Percentiles rank a stretch among this genome's conserved stretches.
phyloP scores from a whole-genome alignment of 164 flowering plant genomes.

The Macadamia integrifolia region DNA sequence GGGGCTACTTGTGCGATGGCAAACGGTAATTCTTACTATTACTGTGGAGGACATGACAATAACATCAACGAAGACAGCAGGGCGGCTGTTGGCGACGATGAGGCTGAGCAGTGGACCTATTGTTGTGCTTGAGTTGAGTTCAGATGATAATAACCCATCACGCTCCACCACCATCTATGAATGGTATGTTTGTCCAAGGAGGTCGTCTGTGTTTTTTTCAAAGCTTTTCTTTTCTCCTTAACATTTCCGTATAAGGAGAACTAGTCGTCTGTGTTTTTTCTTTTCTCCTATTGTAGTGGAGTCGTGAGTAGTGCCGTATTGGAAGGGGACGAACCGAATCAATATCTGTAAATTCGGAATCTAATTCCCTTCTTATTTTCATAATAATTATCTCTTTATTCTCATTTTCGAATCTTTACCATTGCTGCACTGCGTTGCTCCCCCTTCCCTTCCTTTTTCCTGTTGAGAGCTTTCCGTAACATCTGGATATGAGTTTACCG shows the following conservation, averaged over 20 bases:
- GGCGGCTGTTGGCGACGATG: conserved; percentile 48
- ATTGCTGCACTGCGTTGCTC: no score
- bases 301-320: no score
- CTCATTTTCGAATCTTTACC: no score
- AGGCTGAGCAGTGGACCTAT: conserved; percentile 80
- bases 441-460: no score
- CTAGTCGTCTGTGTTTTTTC: not conserved
- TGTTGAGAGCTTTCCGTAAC: no score
- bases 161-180: not conserved
- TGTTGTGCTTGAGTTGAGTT: conserved; percentile 50
- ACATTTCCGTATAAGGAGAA: not conserved
- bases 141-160: not conserved
- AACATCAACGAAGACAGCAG: conserved; percentile 27
- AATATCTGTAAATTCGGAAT: not conserved
- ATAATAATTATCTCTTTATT: no score
- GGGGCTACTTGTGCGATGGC: conserved; percentile 31
- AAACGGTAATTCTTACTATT: conserved; percentile 34
- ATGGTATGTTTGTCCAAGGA: conserved; percentile 12
- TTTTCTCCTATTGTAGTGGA: no score
- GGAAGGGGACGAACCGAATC: not conserved
- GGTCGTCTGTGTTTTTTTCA: conserved; percentile 12
- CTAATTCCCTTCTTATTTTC: not conserved
- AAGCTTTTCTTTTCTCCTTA: not conserved
- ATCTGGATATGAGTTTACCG: no score
- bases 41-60: conserved; percentile 14